These are phyloP conservation scores for Rutidosis leptorrhynchoides DNA, from an alignment of 129 eudicot species.

Conservation along the genomic window DNA sequence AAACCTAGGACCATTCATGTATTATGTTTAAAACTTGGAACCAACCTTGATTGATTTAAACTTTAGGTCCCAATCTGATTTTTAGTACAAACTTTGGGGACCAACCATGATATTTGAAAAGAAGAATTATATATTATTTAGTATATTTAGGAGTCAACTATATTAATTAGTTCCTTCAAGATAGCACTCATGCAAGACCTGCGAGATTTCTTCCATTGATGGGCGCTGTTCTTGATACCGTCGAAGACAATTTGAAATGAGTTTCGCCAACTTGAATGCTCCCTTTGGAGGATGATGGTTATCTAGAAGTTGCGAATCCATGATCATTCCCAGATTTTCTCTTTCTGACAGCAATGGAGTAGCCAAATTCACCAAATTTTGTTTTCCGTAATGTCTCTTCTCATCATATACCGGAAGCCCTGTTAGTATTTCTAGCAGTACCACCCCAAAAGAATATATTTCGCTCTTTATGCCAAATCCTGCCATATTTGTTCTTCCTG, in stretches of 20 bases:
- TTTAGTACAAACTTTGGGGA: too few species aligned
- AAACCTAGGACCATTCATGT: too few species aligned
- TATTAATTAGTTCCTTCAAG: too few species aligned
- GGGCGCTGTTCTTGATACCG: slow-evolving; percentile 15
- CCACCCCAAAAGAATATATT: slow-evolving; percentile 41
- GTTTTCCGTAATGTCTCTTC: slow-evolving; percentile 25
- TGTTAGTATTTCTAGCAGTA: slow-evolving; percentile 35
- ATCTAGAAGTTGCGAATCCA: slow-evolving; percentile 25
- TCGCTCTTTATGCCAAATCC: slow-evolving; percentile 29
- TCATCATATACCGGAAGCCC: slow-evolving; percentile 33
- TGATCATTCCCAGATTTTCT: not conserved
- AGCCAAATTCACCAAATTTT: slow-evolving; percentile 29
- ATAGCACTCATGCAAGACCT: slow-evolving; percentile 19
- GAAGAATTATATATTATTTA: too few species aligned
- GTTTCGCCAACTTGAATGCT: slow-evolving; percentile 16
- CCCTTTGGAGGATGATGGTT: slow-evolving; percentile 9
- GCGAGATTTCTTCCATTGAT: slow-evolving; percentile 17
- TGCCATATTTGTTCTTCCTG: slow-evolving; percentile 15
- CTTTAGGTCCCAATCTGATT: too few species aligned
- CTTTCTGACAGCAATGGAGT: slow-evolving; percentile 16
- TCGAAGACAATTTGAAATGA: slow-evolving; percentile 20
- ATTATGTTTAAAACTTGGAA: too few species aligned
- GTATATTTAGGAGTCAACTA: too few species aligned
- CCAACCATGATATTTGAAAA: too few species aligned
- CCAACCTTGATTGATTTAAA: too few species aligned